Conservation (phyloP, 495 filamentous ascomycete genomes). For the Paragyromitra xinjiangensis region DNA sequence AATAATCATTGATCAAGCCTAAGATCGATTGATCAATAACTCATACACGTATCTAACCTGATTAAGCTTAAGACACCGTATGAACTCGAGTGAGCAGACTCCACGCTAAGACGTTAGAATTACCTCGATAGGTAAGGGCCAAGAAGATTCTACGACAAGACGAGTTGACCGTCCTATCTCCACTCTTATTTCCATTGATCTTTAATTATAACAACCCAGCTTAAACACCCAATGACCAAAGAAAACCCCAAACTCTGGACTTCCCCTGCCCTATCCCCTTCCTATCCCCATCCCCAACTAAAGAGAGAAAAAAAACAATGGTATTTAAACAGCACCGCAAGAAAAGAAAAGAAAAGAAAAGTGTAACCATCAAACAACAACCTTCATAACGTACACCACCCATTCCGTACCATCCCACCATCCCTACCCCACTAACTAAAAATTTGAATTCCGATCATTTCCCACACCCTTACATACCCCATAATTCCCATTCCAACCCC, state of each 20-base stretch:
- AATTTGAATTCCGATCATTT: constrained; percentile 33
- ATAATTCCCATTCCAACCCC: background rate
- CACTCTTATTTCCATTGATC: background rate
- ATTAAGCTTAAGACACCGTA: too few species aligned
- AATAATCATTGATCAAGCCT: background rate
- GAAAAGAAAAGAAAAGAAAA: constrained; percentile 6
- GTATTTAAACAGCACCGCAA: constrained; percentile 7
- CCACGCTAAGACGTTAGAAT: too few species aligned
- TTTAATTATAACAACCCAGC: background rate
- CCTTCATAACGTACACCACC: constrained; percentile 5
- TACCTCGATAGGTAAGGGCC: too few species aligned
- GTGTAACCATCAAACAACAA: background rate
- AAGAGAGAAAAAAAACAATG: background rate
- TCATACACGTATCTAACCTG: too few species aligned
- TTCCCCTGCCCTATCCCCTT: background rate
- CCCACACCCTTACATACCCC: constrained; percentile 6
- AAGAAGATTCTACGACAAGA: background rate
- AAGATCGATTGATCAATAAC: too few species aligned
- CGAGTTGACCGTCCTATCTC: background rate
- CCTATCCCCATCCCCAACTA: background rate
- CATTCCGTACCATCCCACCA: constrained; percentile 3
- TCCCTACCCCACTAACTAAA: background rate
- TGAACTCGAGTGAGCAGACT: too few species aligned
- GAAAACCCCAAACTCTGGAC: background rate
- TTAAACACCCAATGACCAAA: background rate